Base-by-base conservation (phyloP, 140 eudicot species). In the Cichorium intybus region DNA sequence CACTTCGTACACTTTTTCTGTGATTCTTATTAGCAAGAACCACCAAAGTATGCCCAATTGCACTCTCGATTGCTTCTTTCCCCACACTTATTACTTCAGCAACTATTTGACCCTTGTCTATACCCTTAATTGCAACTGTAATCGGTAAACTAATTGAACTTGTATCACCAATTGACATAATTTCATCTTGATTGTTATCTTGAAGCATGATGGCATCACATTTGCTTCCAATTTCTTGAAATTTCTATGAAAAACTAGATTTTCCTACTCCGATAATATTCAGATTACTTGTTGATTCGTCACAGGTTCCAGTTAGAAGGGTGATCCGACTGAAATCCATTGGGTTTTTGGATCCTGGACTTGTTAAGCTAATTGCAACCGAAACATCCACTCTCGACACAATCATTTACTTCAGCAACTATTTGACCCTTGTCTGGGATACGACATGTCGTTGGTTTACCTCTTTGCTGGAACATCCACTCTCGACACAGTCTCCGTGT, bases 401-500 rank as follows among this genome's bases (percentile, higher is more conserved):
- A n/a, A n/a, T n/a, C n/a, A n/a, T n/a, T n/a, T n/a, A n/a, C n/a
- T n/a, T n/a, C n/a, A n/a, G n/a, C n/a, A n/a, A n/a, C n/a, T n/a
- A n/a, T n/a, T n/a, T n/a, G n/a, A n/a, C n/a, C n/a, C n/a, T n/a
- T n/a, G n/a, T n/a, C n/a, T n/a, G n/a, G n/a, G n/a, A n/a, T n/a
- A n/a, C n/a, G n/a, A n/a, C n/a, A n/a, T n/a, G n/a, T n/a, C n/a
- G n/a, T n/a, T n/a, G n/a, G n/a, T n/a, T n/a, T n/a, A n/a, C n/a
- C n/a, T n/a, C n/a, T n/a, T n/a, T n/a, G n/a, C n/a, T n/a, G n/a
- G n/a, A n/a, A n/a, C n/a, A 39, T 79, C 88, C 3, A 82, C 95
- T 10, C 86, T 85, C 64, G 86, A 85, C 84, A 73, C 77, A 29
- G 71, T 85, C 76, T 82, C 89, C 50, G 95, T 85, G 55, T 85